Conservation (phyloP, 768 basidiomycete species). For the Dentipellis sp. region DNA sequence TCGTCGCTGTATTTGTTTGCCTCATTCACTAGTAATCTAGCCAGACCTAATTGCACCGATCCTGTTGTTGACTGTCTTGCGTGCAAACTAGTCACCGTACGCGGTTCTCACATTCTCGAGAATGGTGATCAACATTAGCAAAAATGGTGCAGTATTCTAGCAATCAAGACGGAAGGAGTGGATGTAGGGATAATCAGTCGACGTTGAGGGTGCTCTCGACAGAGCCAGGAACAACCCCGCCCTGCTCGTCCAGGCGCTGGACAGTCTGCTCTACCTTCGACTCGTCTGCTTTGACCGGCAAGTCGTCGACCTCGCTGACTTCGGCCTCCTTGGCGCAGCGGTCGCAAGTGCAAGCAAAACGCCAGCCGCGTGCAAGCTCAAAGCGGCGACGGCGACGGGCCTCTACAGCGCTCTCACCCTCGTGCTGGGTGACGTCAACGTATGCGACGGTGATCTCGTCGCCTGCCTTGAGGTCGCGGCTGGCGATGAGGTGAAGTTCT, state of each 20-base stretch:
- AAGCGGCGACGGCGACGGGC: conserved; percentile 56
- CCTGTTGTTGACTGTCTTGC: too few relatives aligned
- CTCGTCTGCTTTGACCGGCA: conserved; percentile 34
- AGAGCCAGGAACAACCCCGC: not conserved
- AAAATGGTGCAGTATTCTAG: too few relatives aligned
- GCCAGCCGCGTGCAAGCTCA: conserved; percentile 77
- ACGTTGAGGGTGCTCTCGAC: not conserved
- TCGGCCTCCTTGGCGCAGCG: conserved; percentile 51
- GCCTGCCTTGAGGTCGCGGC: conserved; percentile 57
- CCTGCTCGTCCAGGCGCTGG: conserved; percentile 12
- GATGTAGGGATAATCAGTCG: not conserved
- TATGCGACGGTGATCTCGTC: conserved; percentile 71
- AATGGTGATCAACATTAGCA: too few relatives aligned
- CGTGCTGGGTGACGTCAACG: conserved; percentile 54
- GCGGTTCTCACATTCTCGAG: too few relatives aligned
- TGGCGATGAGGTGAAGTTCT: conserved; percentile 63
- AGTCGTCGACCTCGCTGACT: conserved; percentile 15
- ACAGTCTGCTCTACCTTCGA: conserved; percentile 36
- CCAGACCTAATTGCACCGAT: not conserved
- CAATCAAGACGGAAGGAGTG: too few relatives aligned
- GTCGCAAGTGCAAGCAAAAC: conserved; percentile 65
- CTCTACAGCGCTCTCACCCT: conserved; percentile 42
- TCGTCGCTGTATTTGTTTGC: conserved; percentile 6
- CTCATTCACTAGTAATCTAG: not conserved
- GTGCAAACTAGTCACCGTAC: too few relatives aligned